Evolutionary conservation across 2,329 filamentous ascomycete genomes (phyloP), one percentile per base, ranked within the genome.

Genomic region (Hypocreales sp.): DNA sequence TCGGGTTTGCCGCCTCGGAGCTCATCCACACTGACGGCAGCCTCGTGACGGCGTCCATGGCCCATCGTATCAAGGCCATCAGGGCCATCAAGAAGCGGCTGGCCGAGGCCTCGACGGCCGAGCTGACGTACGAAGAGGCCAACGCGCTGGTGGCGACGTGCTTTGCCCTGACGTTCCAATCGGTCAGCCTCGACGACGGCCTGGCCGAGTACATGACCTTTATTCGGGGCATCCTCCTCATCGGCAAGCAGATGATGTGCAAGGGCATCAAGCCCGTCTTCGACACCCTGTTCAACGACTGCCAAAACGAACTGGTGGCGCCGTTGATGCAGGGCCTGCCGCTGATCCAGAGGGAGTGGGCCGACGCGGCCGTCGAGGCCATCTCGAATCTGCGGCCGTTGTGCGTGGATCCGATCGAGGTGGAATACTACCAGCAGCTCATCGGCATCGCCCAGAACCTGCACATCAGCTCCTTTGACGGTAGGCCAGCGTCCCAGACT

Each of bases 1-100:
- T 79, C 1, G 73, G 72, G 9, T 61, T 78, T 33, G 61, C 75
- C 2, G 77, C 76, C 18, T 79, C 74, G 1, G 70, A 79, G 35
- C 59, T 80, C 5, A 60, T 64, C 38, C 50, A 51, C 4, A 47
- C 55, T 38, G 50, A 52, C 4, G 47, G 58, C 2, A 59, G 58
- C 32, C 60, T 79, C 12, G 47, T 62, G 10, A 54, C 62, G 10
- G 60, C 65, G 17, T 73, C 74, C 22, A 67, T 79, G 51, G 55
- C 56, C 20, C 75, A 80, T 45, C 69, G 75, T 13, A 53, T 77
- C 28, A 67, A 75, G 32, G 73, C 76, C 5, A 68, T 79, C 39
- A 63, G 62, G 32, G 61, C 67, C 5, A 67, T 75, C 38, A 72
- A 74, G 44, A 61, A 60, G 35, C 57, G 61, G 1, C 48, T 76